A percentile compares a stretch with the other conserved stretches of the same genome.
These are phyloP conservation scores for Lactifluus pinguis DNA, from an alignment of 768 basidiomycete species.

Conservation along the genomic window DNA sequence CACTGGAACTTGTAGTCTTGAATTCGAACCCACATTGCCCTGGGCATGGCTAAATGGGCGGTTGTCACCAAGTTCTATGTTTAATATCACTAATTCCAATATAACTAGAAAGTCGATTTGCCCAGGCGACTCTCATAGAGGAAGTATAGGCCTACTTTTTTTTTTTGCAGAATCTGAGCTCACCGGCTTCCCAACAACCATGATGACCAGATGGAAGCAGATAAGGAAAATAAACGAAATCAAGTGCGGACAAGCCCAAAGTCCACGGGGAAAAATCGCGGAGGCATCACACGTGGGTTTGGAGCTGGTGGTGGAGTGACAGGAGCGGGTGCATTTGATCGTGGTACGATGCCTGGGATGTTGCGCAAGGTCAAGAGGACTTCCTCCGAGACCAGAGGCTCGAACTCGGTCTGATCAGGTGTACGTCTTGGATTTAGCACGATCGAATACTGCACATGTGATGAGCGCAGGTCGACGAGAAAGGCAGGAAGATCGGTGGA, in stretches of 20 bases:
- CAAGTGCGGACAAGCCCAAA: background rate
- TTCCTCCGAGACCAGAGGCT: conserved; percentile 21
- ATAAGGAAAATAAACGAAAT: background rate
- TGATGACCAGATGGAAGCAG: background rate
- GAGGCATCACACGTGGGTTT: background rate
- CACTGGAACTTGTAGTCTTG: no score
- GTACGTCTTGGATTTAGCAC: background rate
- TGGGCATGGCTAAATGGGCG: no score
- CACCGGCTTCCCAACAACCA: background rate
- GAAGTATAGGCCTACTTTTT: background rate
- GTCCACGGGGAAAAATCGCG: background rate
- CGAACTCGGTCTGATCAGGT: background rate
- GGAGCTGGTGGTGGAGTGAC: background rate
- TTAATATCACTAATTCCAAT: background rate
- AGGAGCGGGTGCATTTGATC: background rate
- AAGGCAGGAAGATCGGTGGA: background rate
- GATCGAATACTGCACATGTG: conserved; percentile 5
- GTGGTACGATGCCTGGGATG: conserved; percentile 3
- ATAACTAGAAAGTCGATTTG: background rate
- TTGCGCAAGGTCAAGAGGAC: conserved; percentile 18
- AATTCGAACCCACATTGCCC: no score
- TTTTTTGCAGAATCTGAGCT: no score
- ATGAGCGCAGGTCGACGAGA: background rate
- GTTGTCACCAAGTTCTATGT: no score
- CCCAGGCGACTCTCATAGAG: background rate